Conservation (phyloP, 768 basidiomycete genomes). For the Mycena filopes region DNA sequence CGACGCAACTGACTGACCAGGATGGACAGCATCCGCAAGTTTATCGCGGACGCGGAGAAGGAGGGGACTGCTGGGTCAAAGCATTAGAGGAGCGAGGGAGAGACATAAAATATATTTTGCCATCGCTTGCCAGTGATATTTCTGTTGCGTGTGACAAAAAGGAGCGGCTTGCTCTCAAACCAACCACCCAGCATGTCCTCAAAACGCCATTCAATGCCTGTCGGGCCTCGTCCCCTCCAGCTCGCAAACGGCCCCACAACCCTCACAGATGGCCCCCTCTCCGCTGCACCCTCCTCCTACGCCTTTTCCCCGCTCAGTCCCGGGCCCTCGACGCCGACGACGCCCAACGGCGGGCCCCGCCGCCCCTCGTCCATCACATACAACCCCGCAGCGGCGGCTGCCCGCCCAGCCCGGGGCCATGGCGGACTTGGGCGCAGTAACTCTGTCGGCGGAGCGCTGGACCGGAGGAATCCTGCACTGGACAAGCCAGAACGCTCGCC, state of each 20-base stretch:
- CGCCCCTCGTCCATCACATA: constrained; percentile 69
- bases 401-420: constrained; percentile 27
- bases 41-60: constrained; percentile 87
- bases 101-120: constrained; percentile 24
- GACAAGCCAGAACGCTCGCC: constrained; percentile 12
- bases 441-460: constrained; percentile 34
- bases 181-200: constrained; percentile 12
- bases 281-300: constrained; percentile 32
- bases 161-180: constrained; percentile 4
- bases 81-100: too few species aligned
- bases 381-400: constrained; percentile 39
- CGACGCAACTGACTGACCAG: constrained; percentile 53
- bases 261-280: constrained; percentile 32
- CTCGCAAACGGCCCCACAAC: constrained; percentile 50
- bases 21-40: constrained; percentile 79
- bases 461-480: not conserved
- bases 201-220: constrained; percentile 46
- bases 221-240: constrained; percentile 61
- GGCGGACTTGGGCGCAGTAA: constrained; percentile 35
- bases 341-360: constrained; percentile 38
- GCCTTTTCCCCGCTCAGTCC: constrained; percentile 25
- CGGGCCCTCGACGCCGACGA: constrained; percentile 23
- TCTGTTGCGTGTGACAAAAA: constrained; percentile 18
- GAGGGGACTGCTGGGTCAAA: constrained; percentile 56
- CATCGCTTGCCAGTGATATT: constrained; percentile 16